Base-by-base conservation (phyloP, 805 yeast genomes). In the Debaryomyces prosopidis region DNA sequence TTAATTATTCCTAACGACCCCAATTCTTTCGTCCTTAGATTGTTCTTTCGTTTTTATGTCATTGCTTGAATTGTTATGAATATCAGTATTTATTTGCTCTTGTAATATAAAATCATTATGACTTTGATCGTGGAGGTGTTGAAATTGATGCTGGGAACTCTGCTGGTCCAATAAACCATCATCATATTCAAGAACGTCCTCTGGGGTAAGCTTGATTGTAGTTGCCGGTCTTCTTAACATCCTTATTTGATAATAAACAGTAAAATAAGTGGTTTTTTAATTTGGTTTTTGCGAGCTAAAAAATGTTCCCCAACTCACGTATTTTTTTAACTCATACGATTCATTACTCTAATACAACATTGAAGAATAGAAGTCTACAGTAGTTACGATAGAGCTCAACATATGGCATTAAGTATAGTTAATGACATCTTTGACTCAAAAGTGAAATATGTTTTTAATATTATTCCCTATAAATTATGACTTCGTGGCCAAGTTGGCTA, bases 191-290 rank as follows among this genome's bases (percentile, higher is more conserved):
- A 68, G 60, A 15, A 86, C 76, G 53, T 86, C 94, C 50, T 85
- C 89, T 0, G 87, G 86, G 0, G 84, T 78, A 39, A 86, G 71
- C 46, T 76, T 76, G 43, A 86, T 80, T 1, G 82, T 74, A 0
- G 92, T 85, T 4, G 91, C 86, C 14, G 81, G 85, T 60, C 90
- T 73, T 65, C 91, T 75, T 36, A 86, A 67, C 92, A 86, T 85
- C 16, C 6, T 30, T 5, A 3, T 30, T 30, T 23, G 26, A 3
- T 23, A 23, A 23, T 7, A 7, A 23, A 10, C 9, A 23, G 5
- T 23, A 23, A 23, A 23, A 7, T 23, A 7, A 23, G 9, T 23
- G 26, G 26, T 23, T 23, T 7, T 23, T 23, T 7, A 23, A 23
- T 23, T 23, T n/a, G n/a, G 9, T 23, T 23, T 23, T 23, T 23